Evolutionary conservation across 192 early-diverging fungal genomes (phyloP).

Genomic region (Coemansia sp.): DNA sequence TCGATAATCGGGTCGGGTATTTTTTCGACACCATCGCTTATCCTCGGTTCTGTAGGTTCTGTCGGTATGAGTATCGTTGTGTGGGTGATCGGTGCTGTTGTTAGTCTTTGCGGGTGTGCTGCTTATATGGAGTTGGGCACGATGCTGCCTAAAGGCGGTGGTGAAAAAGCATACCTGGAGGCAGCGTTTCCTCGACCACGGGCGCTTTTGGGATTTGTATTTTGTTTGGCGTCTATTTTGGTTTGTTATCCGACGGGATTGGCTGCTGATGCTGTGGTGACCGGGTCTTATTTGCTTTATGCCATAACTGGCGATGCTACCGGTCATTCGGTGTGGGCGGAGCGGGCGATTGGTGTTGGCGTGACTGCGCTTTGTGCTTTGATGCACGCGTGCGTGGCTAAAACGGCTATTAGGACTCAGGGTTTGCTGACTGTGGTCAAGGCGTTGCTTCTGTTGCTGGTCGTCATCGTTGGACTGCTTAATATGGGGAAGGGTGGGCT

Average conservation of each 20-base stretch:
- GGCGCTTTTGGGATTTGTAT: slow-evolving; percentile 53
- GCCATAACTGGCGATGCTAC: slow-evolving; percentile 23
- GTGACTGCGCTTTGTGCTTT: slow-evolving; percentile 29
- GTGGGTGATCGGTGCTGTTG: slow-evolving; percentile 44
- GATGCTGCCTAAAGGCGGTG: slow-evolving; percentile 59
- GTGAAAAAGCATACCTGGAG: slow-evolving; percentile 65
- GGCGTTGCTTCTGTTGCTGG: slow-evolving; percentile 45
- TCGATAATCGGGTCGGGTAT: slow-evolving; percentile 55
- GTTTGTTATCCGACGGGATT: slow-evolving; percentile 38
- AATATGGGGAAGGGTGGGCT: background rate
- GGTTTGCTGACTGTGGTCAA: slow-evolving; percentile 51
- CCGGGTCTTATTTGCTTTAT: slow-evolving; percentile 49
- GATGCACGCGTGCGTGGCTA: slow-evolving; percentile 32
- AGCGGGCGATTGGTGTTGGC: slow-evolving; percentile 36
- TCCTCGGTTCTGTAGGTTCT: slow-evolving; percentile 42
- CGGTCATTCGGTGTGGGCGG: slow-evolving; percentile 40
- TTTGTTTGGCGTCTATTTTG: slow-evolving; percentile 41
- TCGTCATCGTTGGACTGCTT: slow-evolving; percentile 38
- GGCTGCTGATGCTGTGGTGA: slow-evolving; percentile 50
- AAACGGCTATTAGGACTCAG: slow-evolving; percentile 37
- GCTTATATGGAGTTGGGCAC: slow-evolving; percentile 60
- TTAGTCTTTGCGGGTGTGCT: slow-evolving; percentile 44
- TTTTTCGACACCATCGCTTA: slow-evolving; percentile 49
- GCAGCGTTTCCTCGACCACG: slow-evolving; percentile 57
- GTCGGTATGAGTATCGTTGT: slow-evolving; percentile 48